A percentile compares a stretch with the other conserved stretches of the same genome.
phyloP scores from a whole-genome alignment of 2,329 filamentous ascomycete species.

The Xylariaceae sp. region DNA sequence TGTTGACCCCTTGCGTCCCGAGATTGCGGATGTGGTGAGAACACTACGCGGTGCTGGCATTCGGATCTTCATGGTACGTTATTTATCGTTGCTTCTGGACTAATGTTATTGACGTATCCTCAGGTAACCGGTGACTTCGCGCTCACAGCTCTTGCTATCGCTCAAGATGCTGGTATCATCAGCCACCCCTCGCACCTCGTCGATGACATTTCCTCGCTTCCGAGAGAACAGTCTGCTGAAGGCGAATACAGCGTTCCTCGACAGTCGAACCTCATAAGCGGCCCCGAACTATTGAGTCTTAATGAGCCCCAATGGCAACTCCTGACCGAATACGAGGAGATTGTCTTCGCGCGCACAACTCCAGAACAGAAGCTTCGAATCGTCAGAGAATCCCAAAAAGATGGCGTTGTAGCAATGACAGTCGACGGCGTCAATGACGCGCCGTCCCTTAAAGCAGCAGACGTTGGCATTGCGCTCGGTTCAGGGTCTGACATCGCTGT shows the following conservation, averaged over 20 bases:
- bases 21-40: conserved; percentile 66
- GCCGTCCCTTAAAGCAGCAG: conserved; percentile 74
- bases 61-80: conserved; percentile 68
- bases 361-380: conserved; percentile 79
- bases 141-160: conserved; percentile 71
- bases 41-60: conserved; percentile 69
- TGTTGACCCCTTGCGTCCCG: conserved; percentile 73
- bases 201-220: conserved; percentile 53
- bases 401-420: conserved; percentile 74
- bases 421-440: conserved; percentile 88
- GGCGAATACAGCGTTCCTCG: conserved; percentile 28
- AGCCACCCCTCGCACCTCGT: conserved; percentile 48
- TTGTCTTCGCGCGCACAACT: conserved; percentile 74
- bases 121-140: conserved; percentile 74
- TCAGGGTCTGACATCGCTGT: conserved; percentile 81
- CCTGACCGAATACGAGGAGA: conserved; percentile 64
- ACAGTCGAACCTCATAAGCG: conserved; percentile 61
- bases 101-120: neutral
- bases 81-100: neutral
- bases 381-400: conserved; percentile 68
- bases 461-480: conserved; percentile 80
- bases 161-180: conserved; percentile 69
- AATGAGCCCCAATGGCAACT: conserved; percentile 68
- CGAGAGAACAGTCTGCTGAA: conserved; percentile 30
- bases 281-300: conserved; percentile 62